Evolutionary conservation across 2,329 filamentous ascomycete genomes (phyloP).

Genomic region (Fusarium verticillioides): DNA sequence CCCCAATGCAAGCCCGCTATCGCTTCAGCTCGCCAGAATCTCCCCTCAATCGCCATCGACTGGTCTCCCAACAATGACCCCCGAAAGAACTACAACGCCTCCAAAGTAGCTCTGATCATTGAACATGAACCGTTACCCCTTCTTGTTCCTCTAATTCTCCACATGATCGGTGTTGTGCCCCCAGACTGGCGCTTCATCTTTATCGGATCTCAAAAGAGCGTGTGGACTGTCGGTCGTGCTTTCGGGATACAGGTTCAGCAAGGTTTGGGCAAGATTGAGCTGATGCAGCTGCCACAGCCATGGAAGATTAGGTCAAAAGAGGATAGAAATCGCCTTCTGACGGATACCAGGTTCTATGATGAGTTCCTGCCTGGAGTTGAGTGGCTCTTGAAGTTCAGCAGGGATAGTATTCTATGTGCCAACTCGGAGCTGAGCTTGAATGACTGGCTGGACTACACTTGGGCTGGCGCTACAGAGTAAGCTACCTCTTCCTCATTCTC

Average conservation of each 20-base stretch:
- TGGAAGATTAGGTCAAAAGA: not conserved
- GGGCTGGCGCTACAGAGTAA: not conserved
- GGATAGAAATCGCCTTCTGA: not conserved
- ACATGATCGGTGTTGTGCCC: not conserved
- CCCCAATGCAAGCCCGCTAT: not conserved
- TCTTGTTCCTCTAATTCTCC: not conserved
- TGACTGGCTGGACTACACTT: not conserved
- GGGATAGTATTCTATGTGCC: not conserved
- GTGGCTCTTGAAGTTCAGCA: not conserved
- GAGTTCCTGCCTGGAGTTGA: not conserved
- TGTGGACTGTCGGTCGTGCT: not conserved
- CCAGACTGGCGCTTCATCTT: not conserved
- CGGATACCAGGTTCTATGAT: not conserved
- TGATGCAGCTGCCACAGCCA: not conserved
- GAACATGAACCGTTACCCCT: not conserved
- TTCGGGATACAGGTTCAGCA: not conserved
- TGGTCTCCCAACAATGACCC: not conserved
- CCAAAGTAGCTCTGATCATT: not conserved
- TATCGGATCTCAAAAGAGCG: not conserved
- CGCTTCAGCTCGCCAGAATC: accelerated
- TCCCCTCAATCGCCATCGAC: not conserved
- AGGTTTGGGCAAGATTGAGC: accelerated
- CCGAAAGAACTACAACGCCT: not conserved
- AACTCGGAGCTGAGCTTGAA: not conserved
- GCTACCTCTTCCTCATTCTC: accelerated